Percentiles rank a stretch among this genome's conserved stretches.
phyloP scores from a whole-genome alignment of 2,329 filamentous ascomycete genomes.

The Rhynchosporium graminicola region DNA sequence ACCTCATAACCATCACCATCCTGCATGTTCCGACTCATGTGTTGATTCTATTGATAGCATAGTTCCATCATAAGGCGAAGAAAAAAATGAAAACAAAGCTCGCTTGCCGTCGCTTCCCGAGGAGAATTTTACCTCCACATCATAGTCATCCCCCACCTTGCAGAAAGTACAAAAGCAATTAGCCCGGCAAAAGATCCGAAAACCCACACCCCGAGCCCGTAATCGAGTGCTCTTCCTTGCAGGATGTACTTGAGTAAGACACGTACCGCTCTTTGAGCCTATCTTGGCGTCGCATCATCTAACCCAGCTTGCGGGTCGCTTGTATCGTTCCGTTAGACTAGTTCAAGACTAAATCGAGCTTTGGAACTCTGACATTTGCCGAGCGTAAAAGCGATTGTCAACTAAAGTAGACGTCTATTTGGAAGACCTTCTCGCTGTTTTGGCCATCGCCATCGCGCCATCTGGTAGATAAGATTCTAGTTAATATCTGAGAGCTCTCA shows the following conservation, averaged over 20 bases:
- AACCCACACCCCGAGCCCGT: neutral
- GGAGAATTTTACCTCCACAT: neutral
- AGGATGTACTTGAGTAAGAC: no score
- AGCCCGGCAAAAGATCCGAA: no score
- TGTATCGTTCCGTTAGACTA: no score
- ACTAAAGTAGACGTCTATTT: no score
- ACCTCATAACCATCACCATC: neutral
- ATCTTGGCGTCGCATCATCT: conserved; percentile 1
- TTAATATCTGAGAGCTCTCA: neutral
- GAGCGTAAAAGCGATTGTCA: neutral
- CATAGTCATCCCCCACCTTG: neutral
- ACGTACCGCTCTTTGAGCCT: neutral
- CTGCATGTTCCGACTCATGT: neutral
- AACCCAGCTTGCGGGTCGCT: neutral
- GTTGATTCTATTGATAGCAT: neutral
- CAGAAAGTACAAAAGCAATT: neutral
- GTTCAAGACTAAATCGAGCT: no score
- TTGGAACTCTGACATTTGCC: neutral
- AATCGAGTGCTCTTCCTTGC: neutral
- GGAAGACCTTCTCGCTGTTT: no score
- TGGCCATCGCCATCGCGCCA: neutral
- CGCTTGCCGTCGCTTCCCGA: neutral
- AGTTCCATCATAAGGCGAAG: neutral
- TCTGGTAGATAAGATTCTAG: neutral
- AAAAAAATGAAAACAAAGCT: neutral